phyloP scores from a whole-genome alignment of 2,329 filamentous ascomycete genomes.

The Calonectria pseudoturangicola region DNA sequence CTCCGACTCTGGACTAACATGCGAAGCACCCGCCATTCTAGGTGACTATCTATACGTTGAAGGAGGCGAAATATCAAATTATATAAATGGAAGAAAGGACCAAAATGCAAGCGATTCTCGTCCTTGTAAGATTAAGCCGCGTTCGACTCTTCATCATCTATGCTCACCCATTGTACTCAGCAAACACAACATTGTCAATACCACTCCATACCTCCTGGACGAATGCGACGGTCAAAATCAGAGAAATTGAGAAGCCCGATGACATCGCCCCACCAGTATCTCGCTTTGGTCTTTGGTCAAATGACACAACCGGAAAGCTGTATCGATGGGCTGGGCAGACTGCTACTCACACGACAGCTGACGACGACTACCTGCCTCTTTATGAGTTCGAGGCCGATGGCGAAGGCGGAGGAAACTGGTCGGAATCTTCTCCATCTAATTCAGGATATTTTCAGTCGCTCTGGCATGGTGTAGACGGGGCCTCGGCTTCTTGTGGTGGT shows the following conservation, averaged over 20 bases:
- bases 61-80: slow-evolving; percentile 13
- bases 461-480: slow-evolving; percentile 7
- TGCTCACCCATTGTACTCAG: neutral
- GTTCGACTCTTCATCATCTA: too few relatives aligned
- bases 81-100: neutral
- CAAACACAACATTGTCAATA: slow-evolving; percentile 10
- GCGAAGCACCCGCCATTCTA: neutral
- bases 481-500: slow-evolving; percentile 6
- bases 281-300: slow-evolving; percentile 7
- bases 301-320: slow-evolving; percentile 3
- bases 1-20: neutral
- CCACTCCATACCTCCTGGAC: slow-evolving; percentile 11
- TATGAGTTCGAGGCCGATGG: slow-evolving; percentile 12
- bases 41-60: slow-evolving; percentile 9
- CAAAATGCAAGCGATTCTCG: neutral
- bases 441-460: neutral
- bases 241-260: neutral
- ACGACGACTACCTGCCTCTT: neutral
- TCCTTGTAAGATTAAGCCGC: neutral
- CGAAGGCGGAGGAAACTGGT: neutral
- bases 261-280: neutral
- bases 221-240: slow-evolving; percentile 9
- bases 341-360: neutral
- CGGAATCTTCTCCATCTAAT: neutral
- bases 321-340: slow-evolving; percentile 12